Evolutionary conservation across 495 filamentous ascomycete species (phyloP), one percentile per base, ranked within the genome.

Genomic region (Aspergillus diversus): DNA sequence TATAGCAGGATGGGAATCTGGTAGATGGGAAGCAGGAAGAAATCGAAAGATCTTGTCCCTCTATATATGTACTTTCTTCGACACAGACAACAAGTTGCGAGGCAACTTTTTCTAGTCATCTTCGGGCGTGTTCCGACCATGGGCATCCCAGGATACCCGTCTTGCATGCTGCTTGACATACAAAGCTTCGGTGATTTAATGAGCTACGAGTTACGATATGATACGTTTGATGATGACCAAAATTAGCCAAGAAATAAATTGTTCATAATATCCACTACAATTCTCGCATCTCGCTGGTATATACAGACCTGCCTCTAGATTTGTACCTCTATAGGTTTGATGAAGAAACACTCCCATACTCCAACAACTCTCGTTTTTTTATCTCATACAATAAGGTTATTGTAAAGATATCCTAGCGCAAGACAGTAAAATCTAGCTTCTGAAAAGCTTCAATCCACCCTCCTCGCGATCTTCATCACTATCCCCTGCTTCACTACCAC

Each of bases 361-460:
- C 21, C 21, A 27, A 27, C 21, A 27, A 27, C 2, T 2, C 21
- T 27, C 21, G 21, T 27, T 33, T 54, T 5, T 8, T n/a, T 13
- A 17, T 32, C 11, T 1, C 39, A 11, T 43, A 13, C 39, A 11
- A 11, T 43, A 43, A 43, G 21, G 21, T 27, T 27, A 27, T 27
- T 1, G 21, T 27, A 27, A 27, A 27, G 2, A 27, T 27, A 2
- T 2, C 21, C 21, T 3, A 43, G 11, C 5, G 11, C 39, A 11
- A 43, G 4, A 4, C 2, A 11, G 5, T 4, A 54, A 31, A 37
- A 27, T 43, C 55, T 56, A 84, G 69, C 74, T 84, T 63, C 87
- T 84, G 71, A 96, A 96, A 68, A 97, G 75, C 77, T 83, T 88
- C 77, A 97, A 74, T 2, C 88, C 90, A 66, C 86, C 85, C 73